Evolutionary conservation across 202 grass and related monocot species (phyloP), one percentile per base, ranked within the genome.

Genomic region (Setaria viridis): DNA sequence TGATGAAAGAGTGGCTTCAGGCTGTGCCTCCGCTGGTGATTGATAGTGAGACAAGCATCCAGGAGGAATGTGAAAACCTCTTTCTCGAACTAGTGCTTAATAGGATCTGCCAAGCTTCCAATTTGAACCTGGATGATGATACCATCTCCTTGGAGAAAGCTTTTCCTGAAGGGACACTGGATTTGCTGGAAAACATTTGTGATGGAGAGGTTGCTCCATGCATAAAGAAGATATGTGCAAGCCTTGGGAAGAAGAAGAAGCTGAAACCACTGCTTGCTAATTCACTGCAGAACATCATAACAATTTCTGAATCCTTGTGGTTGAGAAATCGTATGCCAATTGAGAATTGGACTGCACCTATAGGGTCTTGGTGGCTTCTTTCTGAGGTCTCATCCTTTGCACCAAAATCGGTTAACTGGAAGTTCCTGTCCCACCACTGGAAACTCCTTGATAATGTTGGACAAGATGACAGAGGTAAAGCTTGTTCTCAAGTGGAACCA

Each of bases 191-290:
- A 85, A 92, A 79, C 30, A 89, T 94, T 72, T 95, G 83, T 83
- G 87, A 95, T 74, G 93, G 90, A 72, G 95, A 95, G 76, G 84
- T 95, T 39, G 89, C 82, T 62, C 91, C 88, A 12, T 98, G 91
- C 76, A 82, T 98, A 59, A 95, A 83, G 62, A 98, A 88, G 82
- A 95, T 98, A 89, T 94, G 93, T 82, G 82, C 89, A 69, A 95
- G 89, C 88, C 93, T 98, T 79, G 95, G 95, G 55, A 98, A 85
- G 92, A 98, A 98, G 91, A 95, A 94, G 93, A 95, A 83, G 64
- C 81, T 98, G 34, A 98, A 86, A 79, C 72, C 79, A 67, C 73
- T 85, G 12, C 86, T 95, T 77, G 86, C 90, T 77, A 94, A 57
- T 77, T 94, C 95, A 51, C 89, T 98, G 85, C 91, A 98, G 84